Percentiles rank a stretch among this genome's conserved stretches.
phyloP scores from a whole-genome alignment of 371 early-diverging fungal genomes.

The Dinochytrium kinnereticum region DNA sequence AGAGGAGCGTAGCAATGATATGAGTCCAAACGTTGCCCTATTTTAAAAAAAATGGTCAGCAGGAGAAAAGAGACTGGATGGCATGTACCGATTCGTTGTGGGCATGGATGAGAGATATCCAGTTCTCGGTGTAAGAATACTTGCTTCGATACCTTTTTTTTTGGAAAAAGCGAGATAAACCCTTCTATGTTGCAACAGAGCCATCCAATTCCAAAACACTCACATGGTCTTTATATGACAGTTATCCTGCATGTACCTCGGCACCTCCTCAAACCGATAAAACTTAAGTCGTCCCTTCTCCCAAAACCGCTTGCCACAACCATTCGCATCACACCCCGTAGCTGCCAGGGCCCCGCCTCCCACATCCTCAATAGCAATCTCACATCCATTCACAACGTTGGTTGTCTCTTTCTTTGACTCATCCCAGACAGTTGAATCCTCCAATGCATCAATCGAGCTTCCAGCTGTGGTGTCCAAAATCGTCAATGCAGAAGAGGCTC shows the following conservation, averaged over 20 bases:
- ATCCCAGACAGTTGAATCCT: no score
- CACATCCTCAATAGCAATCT: no score
- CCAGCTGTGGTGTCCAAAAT: no score
- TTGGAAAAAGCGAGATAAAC: not conserved
- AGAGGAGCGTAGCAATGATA: slow-evolving; percentile 23
- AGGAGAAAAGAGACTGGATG: not conserved
- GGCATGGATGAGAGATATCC: slow-evolving; percentile 35
- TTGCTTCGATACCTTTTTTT: slow-evolving; percentile 30
- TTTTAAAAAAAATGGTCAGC: not conserved
- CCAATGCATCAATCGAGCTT: no score
- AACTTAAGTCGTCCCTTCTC: slow-evolving; percentile 6
- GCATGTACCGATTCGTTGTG: slow-evolving; percentile 43
- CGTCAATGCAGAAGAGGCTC: no score
- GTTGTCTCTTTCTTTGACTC: no score
- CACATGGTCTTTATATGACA: slow-evolving; percentile 9
- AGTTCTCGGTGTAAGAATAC: slow-evolving; percentile 35
- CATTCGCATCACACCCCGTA: no score
- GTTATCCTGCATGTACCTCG: slow-evolving; percentile 37
- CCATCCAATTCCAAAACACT: no score
- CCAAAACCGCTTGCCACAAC: slow-evolving; percentile 16
- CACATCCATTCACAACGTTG: no score
- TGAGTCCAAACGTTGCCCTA: slow-evolving; percentile 40
- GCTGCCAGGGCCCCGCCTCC: no score
- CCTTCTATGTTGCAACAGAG: no score
- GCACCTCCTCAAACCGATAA: slow-evolving; percentile 22